Conservation (phyloP, 305 asterid genomes). For the Fraxinus platypoda region DNA sequence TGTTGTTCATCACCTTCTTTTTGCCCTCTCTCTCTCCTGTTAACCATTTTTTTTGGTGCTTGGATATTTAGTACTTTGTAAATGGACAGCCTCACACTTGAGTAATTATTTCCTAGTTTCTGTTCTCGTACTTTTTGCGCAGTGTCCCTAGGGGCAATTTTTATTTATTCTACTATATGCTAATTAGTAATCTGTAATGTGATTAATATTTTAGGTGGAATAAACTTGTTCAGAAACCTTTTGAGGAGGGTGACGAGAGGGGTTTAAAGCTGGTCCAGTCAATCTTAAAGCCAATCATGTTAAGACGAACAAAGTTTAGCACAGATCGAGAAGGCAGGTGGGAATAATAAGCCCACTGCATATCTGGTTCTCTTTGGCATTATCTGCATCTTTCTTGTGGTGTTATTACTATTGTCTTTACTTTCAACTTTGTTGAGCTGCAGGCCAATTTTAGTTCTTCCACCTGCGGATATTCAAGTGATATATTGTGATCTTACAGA, state of each 20-base stretch:
- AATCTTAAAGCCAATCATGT: slow-evolving; percentile 82
- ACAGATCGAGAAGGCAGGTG: slow-evolving; percentile 90
- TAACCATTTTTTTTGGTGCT: slow-evolving; percentile 13
- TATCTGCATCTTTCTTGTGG: slow-evolving; percentile 11
- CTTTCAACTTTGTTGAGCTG: slow-evolving; percentile 15
- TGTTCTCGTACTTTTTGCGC: slow-evolving; percentile 10
- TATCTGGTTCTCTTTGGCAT: slow-evolving; percentile 10
- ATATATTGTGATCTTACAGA: slow-evolving; percentile 81
- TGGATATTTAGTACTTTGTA: neutral
- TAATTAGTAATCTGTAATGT: neutral
- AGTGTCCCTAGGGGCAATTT: slow-evolving; percentile 5
- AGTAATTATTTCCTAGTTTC: slow-evolving; percentile 3
- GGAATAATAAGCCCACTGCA: slow-evolving; percentile 22
- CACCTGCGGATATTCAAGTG: slow-evolving; percentile 89
- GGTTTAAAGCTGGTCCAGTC: slow-evolving; percentile 84
- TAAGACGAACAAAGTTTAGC: slow-evolving; percentile 93
- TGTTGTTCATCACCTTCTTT: neutral
- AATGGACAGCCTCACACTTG: neutral
- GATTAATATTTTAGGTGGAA: slow-evolving; percentile 71
- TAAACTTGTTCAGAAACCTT: slow-evolving; percentile 92
- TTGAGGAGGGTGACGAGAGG: slow-evolving; percentile 95
- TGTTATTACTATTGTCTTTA: neutral
- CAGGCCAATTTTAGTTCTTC: slow-evolving; percentile 95
- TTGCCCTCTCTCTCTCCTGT: neutral
- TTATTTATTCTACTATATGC: slow-evolving; percentile 10